Conservation (phyloP, 768 basidiomycete species). For the Rhizopogon sp. region DNA sequence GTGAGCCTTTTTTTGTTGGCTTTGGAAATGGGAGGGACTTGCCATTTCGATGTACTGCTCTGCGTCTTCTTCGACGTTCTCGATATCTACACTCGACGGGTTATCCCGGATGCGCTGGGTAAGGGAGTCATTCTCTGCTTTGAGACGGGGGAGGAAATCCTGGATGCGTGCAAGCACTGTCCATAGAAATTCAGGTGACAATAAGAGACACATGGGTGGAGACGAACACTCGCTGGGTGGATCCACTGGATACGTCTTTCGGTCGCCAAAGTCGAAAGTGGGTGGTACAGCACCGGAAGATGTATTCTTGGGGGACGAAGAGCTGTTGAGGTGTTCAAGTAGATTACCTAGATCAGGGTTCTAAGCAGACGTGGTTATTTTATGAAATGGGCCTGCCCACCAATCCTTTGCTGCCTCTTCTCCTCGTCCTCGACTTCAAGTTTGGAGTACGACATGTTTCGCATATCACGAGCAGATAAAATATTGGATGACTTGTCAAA, state of each 20-base stretch:
- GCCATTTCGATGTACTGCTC: conserved; percentile 67
- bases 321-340: conserved; percentile 35
- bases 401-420: conserved; percentile 35
- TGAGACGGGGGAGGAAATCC: conserved; percentile 62
- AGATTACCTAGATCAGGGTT: conserved; percentile 27
- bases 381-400: conserved; percentile 24
- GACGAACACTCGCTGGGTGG: conserved; percentile 48
- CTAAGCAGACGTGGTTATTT: not conserved
- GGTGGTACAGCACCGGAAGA: conserved; percentile 3
- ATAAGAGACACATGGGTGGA: not conserved
- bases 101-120: conserved; percentile 39
- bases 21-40: conserved; percentile 7
- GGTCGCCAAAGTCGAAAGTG: conserved; percentile 34
- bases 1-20: not conserved
- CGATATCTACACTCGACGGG: conserved; percentile 64
- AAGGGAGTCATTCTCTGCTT: conserved; percentile 58
- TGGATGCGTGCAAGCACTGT: conserved; percentile 62
- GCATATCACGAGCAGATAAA: not conserved
- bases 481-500: not conserved
- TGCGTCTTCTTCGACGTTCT: conserved; percentile 46
- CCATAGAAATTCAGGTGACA: not conserved
- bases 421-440: conserved; percentile 49
- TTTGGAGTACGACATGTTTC: conserved; percentile 9
- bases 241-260: conserved; percentile 29
- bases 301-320: conserved; percentile 12